Evolutionary conservation across 495 filamentous ascomycete species (phyloP).

Genomic region (Hypoxylon lienhwacheense): DNA sequence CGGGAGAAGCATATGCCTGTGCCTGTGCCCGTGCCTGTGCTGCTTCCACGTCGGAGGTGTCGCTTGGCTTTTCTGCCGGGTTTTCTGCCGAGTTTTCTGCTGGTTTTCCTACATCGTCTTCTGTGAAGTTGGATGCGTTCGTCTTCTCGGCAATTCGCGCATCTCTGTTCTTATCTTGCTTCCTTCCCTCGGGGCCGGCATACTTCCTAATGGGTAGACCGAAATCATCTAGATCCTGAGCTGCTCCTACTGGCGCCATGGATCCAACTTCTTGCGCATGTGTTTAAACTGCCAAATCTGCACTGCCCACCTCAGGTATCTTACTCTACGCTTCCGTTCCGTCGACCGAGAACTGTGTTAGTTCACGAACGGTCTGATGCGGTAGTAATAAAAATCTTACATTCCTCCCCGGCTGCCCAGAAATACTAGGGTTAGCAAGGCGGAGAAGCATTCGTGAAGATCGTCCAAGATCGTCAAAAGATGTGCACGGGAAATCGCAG

Average conservation of each 20-base stretch:
- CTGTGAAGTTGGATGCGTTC: slow-evolving; percentile 2
- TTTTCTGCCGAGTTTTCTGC: slow-evolving; percentile 19
- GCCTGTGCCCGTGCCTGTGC: slow-evolving; percentile 8
- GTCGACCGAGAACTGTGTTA: slow-evolving; percentile 15
- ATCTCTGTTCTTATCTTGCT: slow-evolving; percentile 11
- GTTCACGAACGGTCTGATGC: slow-evolving; percentile 17
- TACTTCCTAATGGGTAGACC: slow-evolving; percentile 55
- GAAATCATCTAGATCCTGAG: slow-evolving; percentile 57
- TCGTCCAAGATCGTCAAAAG: slow-evolving; percentile 30
- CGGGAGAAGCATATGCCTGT: slow-evolving; percentile 4
- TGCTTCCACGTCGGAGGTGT: slow-evolving; percentile 9
- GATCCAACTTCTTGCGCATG: slow-evolving; percentile 34
- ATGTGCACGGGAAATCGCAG: slow-evolving; percentile 15
- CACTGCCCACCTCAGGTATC: background rate
- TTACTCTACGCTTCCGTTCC: slow-evolving; percentile 8
- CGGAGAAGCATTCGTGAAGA: slow-evolving; percentile 15
- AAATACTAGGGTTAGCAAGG: slow-evolving; percentile 34
- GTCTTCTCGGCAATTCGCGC: slow-evolving; percentile 14
- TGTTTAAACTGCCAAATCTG: slow-evolving; percentile 26
- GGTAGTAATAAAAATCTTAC: slow-evolving; percentile 23
- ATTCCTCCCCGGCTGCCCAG: no score
- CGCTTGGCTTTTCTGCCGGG: slow-evolving; percentile 24
- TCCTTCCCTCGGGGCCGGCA: slow-evolving; percentile 22
- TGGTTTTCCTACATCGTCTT: slow-evolving; percentile 17
- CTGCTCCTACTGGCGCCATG: slow-evolving; percentile 44